Evolutionary conservation across 1,139 yeast species (phyloP).

Genomic region (Protomyces inouyei): DNA sequence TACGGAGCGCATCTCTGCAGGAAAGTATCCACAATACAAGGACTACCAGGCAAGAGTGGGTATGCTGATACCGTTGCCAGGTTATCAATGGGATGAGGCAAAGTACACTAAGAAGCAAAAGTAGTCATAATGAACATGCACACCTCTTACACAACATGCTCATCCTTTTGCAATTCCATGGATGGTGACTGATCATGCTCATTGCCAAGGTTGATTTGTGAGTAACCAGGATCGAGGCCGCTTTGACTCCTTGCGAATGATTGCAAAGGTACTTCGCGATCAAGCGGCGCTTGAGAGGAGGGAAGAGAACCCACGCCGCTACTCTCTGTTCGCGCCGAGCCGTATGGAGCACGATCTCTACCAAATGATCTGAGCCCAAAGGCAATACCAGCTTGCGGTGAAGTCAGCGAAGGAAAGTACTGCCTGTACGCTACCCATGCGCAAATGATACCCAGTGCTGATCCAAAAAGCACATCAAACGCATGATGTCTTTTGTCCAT

Average conservation of each 20-base stretch:
- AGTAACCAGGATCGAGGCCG: not conserved
- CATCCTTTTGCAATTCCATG: not conserved
- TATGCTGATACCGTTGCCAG: conserved; percentile 30
- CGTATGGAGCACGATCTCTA: not conserved
- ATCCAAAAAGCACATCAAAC: conserved; percentile 21
- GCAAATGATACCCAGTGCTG: conserved; percentile 1
- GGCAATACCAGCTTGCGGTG: conserved; percentile 48
- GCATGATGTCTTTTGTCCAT: conserved; percentile 48
- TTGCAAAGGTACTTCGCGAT: not conserved
- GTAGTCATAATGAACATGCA: not conserved
- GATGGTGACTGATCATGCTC: not conserved
- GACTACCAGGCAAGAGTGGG: conserved; percentile 31
- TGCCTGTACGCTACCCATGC: conserved; percentile 26
- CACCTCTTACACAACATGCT: not conserved
- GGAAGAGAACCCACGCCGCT: not conserved
- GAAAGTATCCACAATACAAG: conserved; percentile 32
- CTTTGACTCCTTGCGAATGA: not conserved
- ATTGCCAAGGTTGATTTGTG: not conserved
- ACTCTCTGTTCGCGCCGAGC: not conserved
- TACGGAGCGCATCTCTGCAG: conserved; percentile 31
- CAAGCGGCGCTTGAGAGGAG: not conserved
- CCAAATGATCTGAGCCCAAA: conserved; percentile 3
- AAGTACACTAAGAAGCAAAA: not conserved
- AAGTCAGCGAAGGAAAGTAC: conserved; percentile 13
- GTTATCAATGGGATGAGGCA: conserved; percentile 29